These are phyloP conservation scores for Fusarium musae DNA, from an alignment of 2,329 filamentous ascomycete genomes.

Conservation along the genomic window DNA sequence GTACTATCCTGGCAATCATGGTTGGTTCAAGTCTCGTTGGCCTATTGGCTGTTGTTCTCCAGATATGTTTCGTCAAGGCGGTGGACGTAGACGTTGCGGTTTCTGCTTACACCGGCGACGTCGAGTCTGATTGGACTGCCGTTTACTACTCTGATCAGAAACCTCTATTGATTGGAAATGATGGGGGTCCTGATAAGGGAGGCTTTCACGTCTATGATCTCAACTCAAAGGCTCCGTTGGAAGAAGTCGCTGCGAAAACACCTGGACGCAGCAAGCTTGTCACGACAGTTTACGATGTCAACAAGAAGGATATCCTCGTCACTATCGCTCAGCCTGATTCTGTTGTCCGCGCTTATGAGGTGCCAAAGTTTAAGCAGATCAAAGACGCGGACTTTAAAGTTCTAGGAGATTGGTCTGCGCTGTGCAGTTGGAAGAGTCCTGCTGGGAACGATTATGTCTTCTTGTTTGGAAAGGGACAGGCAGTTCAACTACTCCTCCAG, in stretches of 20 bases:
- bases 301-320: conserved; percentile 51
- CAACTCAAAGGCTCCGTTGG: conserved; percentile 45
- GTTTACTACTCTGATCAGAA: conserved; percentile 51
- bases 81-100: conserved; percentile 46
- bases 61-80: conserved; percentile 30
- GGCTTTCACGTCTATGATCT: conserved; percentile 55
- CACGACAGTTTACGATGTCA: conserved; percentile 52
- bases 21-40: conserved; percentile 32
- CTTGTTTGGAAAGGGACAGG: conserved; percentile 57
- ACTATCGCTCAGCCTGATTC: conserved; percentile 58
- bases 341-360: conserved; percentile 53
- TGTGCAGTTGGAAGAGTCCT: conserved; percentile 57
- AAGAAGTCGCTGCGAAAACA: conserved; percentile 46
- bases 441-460: conserved; percentile 57
- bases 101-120: conserved; percentile 48
- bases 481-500: conserved; percentile 53
- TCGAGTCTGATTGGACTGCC: conserved; percentile 56
- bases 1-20: conserved; percentile 31
- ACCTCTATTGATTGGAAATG: conserved; percentile 58
- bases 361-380: conserved; percentile 46
- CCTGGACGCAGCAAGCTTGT: conserved; percentile 60
- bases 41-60: conserved; percentile 32
- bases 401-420: conserved; percentile 59
- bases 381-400: conserved; percentile 48
- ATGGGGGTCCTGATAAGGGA: conserved; percentile 56